These are phyloP conservation scores for Eucommia ulmoides DNA, from an alignment of 257 asterid species.

Conservation along the genomic window DNA sequence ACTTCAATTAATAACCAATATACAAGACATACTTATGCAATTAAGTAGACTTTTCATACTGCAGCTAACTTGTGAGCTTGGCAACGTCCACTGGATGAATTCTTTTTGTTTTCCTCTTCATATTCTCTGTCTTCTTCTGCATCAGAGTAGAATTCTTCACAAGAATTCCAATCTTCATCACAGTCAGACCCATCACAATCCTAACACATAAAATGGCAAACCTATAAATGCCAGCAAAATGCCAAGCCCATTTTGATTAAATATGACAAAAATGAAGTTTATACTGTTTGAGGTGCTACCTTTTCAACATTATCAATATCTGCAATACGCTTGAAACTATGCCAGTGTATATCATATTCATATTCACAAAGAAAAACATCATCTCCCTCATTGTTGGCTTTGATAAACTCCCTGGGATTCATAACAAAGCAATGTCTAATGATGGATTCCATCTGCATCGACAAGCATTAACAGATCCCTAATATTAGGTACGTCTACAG, in stretches of 20 bases:
- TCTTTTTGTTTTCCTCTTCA: slow-evolving; percentile 34
- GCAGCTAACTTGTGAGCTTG: slow-evolving; percentile 61
- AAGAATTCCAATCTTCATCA: slow-evolving; percentile 57
- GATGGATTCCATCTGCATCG: slow-evolving; percentile 83
- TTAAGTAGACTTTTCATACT: slow-evolving; percentile 28
- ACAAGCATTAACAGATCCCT: no score
- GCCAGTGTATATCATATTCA: slow-evolving; percentile 73
- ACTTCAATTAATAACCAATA: slow-evolving; percentile 13
- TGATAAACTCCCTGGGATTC: slow-evolving; percentile 58
- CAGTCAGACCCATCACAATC: slow-evolving; percentile 46
- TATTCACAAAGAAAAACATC: slow-evolving; percentile 91
- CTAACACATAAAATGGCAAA: slow-evolving; percentile 29
- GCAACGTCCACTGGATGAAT: slow-evolving; percentile 25
- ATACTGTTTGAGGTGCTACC: slow-evolving; percentile 23
- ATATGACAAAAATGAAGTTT: no score
- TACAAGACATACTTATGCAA: background rate
- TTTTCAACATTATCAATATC: slow-evolving; percentile 42
- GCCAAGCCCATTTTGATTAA: no score
- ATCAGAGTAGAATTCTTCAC: slow-evolving; percentile 35
- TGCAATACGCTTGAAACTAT: slow-evolving; percentile 76
- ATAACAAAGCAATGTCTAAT: slow-evolving; percentile 73
- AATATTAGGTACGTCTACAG: no score
- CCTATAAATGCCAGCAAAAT: no score
- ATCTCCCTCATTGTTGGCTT: slow-evolving; percentile 69
- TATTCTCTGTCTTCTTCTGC: slow-evolving; percentile 44